A percentile compares a stretch with the other conserved stretches of the same genome.
These are phyloP conservation scores for Ophiostoma montium DNA, from an alignment of 2,329 filamentous ascomycete genomes.

Conservation along the genomic window DNA sequence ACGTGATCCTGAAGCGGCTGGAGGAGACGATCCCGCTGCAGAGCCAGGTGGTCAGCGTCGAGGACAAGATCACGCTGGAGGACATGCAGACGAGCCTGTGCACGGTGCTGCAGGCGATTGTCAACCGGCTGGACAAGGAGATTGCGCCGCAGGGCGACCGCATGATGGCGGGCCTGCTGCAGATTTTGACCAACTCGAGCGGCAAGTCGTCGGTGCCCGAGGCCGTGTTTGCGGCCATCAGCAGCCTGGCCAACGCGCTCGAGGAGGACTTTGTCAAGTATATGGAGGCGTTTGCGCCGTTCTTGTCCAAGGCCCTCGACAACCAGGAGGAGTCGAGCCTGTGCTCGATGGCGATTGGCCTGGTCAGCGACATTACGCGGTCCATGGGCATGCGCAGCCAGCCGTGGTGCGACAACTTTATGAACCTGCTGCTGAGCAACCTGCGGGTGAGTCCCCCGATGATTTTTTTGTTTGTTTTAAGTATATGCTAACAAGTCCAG, in stretches of 20 bases:
- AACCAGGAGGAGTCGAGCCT: conserved; percentile 92
- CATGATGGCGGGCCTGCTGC: conserved; percentile 82
- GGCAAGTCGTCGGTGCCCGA: conserved; percentile 90
- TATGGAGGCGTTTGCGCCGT: conserved; percentile 89
- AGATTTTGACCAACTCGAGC: conserved; percentile 62
- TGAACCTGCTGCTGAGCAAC: conserved; percentile 95
- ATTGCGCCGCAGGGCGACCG: conserved; percentile 80
- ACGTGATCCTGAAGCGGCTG: conserved; percentile 79
- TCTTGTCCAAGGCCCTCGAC: conserved; percentile 82
- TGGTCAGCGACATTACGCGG: conserved; percentile 91
- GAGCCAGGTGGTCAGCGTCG: conserved; percentile 86
- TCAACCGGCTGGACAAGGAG: conserved; percentile 81
- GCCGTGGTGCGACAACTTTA: conserved; percentile 92
- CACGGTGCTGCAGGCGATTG: conserved; percentile 81
- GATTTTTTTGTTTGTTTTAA: no score
- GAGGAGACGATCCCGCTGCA: conserved; percentile 84
- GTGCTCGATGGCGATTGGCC: conserved; percentile 92
- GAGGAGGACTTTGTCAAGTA: conserved; percentile 93
- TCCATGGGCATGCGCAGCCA: conserved; percentile 82
- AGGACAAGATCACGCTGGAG: conserved; percentile 89
- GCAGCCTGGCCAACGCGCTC: conserved; percentile 78
- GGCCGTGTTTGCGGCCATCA: conserved; percentile 81
- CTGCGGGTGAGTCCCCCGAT: conserved; percentile 31
- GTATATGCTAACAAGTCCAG: conserved; percentile 27
- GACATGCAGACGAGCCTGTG: conserved; percentile 96